Conservation (phyloP, 345 rosid species). For the Cochlearia excelsa region DNA sequence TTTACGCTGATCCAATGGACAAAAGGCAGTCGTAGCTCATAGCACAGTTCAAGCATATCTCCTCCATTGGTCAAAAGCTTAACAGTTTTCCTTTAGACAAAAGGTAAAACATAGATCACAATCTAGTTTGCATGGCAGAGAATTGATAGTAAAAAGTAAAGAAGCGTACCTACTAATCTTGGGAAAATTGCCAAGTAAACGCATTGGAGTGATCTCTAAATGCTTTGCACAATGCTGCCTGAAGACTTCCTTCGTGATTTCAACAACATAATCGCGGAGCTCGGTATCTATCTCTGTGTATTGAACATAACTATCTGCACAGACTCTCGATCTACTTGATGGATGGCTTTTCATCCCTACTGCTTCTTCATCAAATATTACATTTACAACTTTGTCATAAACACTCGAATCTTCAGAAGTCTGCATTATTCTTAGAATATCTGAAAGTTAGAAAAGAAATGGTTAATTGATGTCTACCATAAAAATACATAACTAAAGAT, state of each 20-base stretch:
- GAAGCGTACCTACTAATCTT: conserved; percentile 56
- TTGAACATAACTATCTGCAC: conserved; percentile 46
- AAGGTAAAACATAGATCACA: conserved; percentile 36
- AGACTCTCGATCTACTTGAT: conserved; percentile 40
- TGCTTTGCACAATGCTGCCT: conserved; percentile 83
- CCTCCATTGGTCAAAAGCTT: conserved; percentile 90
- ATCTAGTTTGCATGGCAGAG: conserved; percentile 21
- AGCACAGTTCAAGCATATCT: conserved; percentile 87
- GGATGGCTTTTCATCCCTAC: conserved; percentile 53
- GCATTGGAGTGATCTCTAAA: conserved; percentile 68
- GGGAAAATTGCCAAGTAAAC: conserved; percentile 58
- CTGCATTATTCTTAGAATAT: conserved; percentile 74
- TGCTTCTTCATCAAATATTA: conserved; percentile 74
- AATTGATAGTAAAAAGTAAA: conserved; percentile 10
- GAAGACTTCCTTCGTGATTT: conserved; percentile 74
- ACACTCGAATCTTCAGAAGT: conserved; percentile 81
- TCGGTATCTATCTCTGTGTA: conserved; percentile 64
- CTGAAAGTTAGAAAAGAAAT: conserved; percentile 47
- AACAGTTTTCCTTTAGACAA: conserved; percentile 66
- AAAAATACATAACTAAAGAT: conserved; percentile 6
- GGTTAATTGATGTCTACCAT: conserved; percentile 25
- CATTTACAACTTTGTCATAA: conserved; percentile 80
- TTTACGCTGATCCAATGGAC: conserved; percentile 61
- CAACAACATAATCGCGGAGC: conserved; percentile 75
- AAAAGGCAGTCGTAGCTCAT: conserved; percentile 86